phyloP scores from a whole-genome alignment of 106 monocot genomes.

The Xerophyta viscosa region DNA sequence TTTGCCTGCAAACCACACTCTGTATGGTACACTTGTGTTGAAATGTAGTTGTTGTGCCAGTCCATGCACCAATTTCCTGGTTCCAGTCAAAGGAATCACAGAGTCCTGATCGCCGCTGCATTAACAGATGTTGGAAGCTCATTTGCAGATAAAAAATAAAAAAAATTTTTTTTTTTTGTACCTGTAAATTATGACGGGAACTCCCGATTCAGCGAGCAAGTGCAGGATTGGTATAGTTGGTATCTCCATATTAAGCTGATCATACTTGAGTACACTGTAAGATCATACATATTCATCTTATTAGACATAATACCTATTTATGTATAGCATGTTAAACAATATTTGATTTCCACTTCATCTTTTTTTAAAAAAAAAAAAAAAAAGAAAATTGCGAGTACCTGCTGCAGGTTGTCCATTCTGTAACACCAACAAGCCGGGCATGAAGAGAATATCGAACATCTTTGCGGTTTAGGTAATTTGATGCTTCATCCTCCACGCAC shows the following conservation, averaged over 20 bases:
- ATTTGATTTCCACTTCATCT: too few species aligned
- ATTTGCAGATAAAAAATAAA: too few species aligned
- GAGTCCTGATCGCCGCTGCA: conserved; percentile 98
- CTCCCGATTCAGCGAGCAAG: conserved; percentile 63
- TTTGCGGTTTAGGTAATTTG: conserved; percentile 81
- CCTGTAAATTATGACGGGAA: conserved; percentile 93
- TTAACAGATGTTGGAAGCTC: not conserved
- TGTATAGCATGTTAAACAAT: too few species aligned
- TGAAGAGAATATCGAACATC: conserved; percentile 86
- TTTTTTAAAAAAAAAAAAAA: too few species aligned
- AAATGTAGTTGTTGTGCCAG: conserved; percentile 63
- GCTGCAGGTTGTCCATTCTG: conserved; percentile 85
- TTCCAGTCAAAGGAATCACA: conserved; percentile 89
- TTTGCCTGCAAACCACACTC: conserved; percentile 93
- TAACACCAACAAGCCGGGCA: conserved; percentile 43
- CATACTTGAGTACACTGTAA: conserved; percentile 45
- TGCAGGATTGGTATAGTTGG: conserved; percentile 81
- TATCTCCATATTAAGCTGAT: conserved; percentile 76
- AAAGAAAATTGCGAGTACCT: too few species aligned
- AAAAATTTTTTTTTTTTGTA: too few species aligned
- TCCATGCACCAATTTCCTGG: conserved; percentile 62
- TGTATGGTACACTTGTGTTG: conserved; percentile 73
- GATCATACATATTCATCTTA: not conserved
- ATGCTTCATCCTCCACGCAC: conserved; percentile 92
- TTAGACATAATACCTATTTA: too few species aligned